Evolutionary conservation across 768 basidiomycete genomes (phyloP), one percentile per base, ranked within the genome.

Genomic region (Rhodotorula paludigena): DNA sequence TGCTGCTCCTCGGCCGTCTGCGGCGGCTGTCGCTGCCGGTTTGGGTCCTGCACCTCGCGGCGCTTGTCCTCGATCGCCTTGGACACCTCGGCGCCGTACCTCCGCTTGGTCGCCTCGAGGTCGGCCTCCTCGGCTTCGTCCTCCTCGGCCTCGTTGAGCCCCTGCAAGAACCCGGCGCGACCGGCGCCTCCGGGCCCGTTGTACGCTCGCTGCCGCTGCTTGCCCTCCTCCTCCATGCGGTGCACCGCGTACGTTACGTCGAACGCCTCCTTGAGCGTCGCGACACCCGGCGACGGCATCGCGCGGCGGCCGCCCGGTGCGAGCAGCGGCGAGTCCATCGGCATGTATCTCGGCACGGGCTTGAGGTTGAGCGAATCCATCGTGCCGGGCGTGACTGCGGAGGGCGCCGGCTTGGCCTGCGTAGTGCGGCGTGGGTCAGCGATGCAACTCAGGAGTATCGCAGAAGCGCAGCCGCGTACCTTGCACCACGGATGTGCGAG

Each of bases 211-310:
- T 89, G 84, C 57, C 90, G 82, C 61, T 90, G 84, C 0, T 89
- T 89, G 52, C 42, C 94, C 79, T 99, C 96, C 78, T 99, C 96
- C 77, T 97, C 94, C 94, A 98, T 98, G 25, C 94, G 87, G 78
- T 99, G 96, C 0, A 99, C 96, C 7, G 96, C 94, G 78, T 97
- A 97, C 3, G 96, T 94, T 76, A 99, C 88, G 78, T 99, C 96
- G 79, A 99, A 98, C 7, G 96, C 93, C 77, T 98, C 96, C 76
- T 96, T 98, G 78, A 99, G 85, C 0, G 89, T 86, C 1, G 91
- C 88, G 35, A 98, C 77, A 32, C 96, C 93, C 5, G 96, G 96
- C 57, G 94, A 97, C 48, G 90, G 87, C 67, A 72, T 72, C 11
- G 87, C 88, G 69, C 89, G 89, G 36, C 82, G 82, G 20, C 87